Evolutionary conservation across 805 yeast genomes (phyloP), one percentile per base, ranked within the genome.

Genomic region (Spathaspora arborariae): DNA sequence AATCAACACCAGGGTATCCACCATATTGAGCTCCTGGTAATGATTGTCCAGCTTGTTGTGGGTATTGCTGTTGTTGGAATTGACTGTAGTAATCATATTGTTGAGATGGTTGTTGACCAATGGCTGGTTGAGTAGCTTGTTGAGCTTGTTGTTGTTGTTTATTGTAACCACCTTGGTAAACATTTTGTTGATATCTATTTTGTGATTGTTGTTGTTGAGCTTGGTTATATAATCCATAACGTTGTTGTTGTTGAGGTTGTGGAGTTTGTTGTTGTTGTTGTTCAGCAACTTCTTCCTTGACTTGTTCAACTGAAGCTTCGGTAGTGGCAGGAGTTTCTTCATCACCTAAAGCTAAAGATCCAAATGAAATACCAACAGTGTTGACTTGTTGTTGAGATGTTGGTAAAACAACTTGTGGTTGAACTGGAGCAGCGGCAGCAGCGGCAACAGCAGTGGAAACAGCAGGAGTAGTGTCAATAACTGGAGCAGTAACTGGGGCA

Each of bases 351-450:
- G 76, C 64, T 54, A 81, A 67, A 10, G 84, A 78, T 47, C 88
- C 88, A 56, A 82, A 82, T 27, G 84, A 81, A 36, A 82, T 81
- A 52, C 82, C 84, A 22, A 78, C 76, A 42, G 76, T 65, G 57
- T 68, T 64, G 49, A 74, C 58, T 54, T 67, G 75, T 47, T 75
- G 68, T 39, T 77, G 68, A 34, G 76, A 64, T 38, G 70, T 3
- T 52, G 87, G 87, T 60, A 82, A 76, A 26, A 81, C 66, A 43
- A 71, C 76, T 54, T 66, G 66, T 30, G 74, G 46, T 43, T 46
- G 46, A 37, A 45, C 47, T 16, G 24, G 38, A 18, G 50, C 53
- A 21, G 36, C 39, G 26, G 22, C 40, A 21, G 38, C 49, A 21
- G 44, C 41, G 18, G 19, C 20, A 20, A 40, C 34, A n/a, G n/a